Percentiles rank a stretch among this genome's conserved stretches.
phyloP scores from a whole-genome alignment of 208 protist genomes.

The Trypanosoma platydactyli region DNA sequence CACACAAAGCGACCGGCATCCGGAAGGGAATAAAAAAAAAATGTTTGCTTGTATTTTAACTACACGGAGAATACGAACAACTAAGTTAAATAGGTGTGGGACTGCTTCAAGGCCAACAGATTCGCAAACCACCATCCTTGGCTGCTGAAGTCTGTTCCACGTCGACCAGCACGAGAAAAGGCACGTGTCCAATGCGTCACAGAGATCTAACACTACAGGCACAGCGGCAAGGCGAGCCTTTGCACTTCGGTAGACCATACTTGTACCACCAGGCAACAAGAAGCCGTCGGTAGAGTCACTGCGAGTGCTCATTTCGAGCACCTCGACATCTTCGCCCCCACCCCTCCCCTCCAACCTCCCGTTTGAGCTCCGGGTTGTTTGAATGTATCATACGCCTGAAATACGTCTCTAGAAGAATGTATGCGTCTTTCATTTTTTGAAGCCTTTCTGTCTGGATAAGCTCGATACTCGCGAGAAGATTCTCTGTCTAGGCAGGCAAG shows the following conservation, averaged over 20 bases:
- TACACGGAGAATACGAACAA: neutral
- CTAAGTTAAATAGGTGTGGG: no score
- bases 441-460: slow-evolving; percentile 1
- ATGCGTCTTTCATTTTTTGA: neutral
- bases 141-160: no score
- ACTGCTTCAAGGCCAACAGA: slow-evolving; percentile 1
- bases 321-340: no score
- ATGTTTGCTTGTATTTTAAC: slow-evolving; percentile 1
- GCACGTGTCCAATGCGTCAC: no score
- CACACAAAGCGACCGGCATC: neutral
- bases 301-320: no score
- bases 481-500: slow-evolving; percentile 1
- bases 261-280: no score
- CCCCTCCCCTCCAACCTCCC: no score
- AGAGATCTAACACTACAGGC: no score
- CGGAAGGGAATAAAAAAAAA: neutral
- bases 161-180: no score
- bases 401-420: slow-evolving; percentile 3
- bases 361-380: neutral
- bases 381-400: slow-evolving; percentile 5
- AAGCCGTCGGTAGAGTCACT: no score
- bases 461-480: neutral
- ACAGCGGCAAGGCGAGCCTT: no score
- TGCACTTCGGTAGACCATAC: no score
- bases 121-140: slow-evolving; percentile 1